Conservation (phyloP, 1,139 yeast genomes). For the Candida glucosophila region DNA sequence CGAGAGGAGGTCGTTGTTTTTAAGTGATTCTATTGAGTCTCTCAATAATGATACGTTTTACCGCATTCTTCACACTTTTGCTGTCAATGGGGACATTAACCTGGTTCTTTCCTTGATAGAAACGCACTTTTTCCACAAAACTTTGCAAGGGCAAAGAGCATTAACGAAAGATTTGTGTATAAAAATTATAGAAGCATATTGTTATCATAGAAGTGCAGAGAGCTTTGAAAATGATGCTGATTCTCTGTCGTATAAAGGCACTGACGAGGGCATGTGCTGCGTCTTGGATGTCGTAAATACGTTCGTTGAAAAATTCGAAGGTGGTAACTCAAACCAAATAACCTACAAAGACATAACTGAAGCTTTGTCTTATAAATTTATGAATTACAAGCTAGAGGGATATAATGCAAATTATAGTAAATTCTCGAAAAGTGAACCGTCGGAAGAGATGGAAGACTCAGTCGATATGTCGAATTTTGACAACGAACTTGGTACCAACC, state of each 20-base stretch:
- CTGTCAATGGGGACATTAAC: slow-evolving; percentile 30
- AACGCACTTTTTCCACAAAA: slow-evolving; percentile 26
- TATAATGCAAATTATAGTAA: no score
- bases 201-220: slow-evolving; percentile 13
- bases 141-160: slow-evolving; percentile 23
- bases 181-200: slow-evolving; percentile 29
- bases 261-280: slow-evolving; percentile 17
- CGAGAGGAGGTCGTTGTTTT: slow-evolving; percentile 3
- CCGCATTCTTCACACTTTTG: slow-evolving; percentile 23
- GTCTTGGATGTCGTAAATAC: slow-evolving; percentile 26
- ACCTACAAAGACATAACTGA: slow-evolving; percentile 22
- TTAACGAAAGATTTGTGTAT: slow-evolving; percentile 26
- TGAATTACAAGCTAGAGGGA: slow-evolving; percentile 15
- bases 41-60: slow-evolving; percentile 6
- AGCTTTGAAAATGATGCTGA: slow-evolving; percentile 7
- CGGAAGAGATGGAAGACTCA: slow-evolving; percentile 6
- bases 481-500: slow-evolving; percentile 6
- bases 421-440: no score
- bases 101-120: slow-evolving; percentile 29
- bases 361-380: slow-evolving; percentile 22
- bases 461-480: slow-evolving; percentile 8
- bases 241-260: no score
- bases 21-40: slow-evolving; percentile 7
- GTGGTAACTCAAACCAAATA: slow-evolving; percentile 6
- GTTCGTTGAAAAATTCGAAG: slow-evolving; percentile 12